Percentiles rank a stretch among this genome's conserved stretches.
Evolutionary conservation across 2,329 filamentous ascomycete species (phyloP).

Genomic region (Botryotinia convoluta): DNA sequence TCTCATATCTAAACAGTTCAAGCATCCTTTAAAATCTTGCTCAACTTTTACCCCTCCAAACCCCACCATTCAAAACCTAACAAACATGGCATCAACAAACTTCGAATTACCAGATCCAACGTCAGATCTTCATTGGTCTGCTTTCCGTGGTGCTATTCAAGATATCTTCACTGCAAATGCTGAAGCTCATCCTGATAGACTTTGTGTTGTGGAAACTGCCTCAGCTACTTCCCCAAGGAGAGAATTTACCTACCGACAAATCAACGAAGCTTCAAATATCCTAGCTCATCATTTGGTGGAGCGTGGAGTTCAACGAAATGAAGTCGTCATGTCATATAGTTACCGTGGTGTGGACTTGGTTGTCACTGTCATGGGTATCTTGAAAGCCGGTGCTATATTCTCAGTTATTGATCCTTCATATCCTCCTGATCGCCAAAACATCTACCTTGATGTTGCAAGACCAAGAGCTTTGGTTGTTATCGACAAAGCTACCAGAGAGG

Average conservation of each 20-base stretch:
- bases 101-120: conserved; percentile 52
- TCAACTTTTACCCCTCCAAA: conserved; percentile 12
- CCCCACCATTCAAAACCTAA: conserved; percentile 7
- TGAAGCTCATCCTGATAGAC: conserved; percentile 59
- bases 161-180: conserved; percentile 59
- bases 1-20: conserved; percentile 10
- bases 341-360: conserved; percentile 77
- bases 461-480: conserved; percentile 73
- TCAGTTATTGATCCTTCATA: conserved; percentile 77
- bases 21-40: conserved; percentile 10
- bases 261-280: conserved; percentile 78
- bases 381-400: conserved; percentile 56
- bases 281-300: conserved; percentile 76
- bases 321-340: conserved; percentile 92
- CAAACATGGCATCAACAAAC: conserved; percentile 26
- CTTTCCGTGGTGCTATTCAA: conserved; percentile 58
- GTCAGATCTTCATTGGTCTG: conserved; percentile 57
- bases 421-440: conserved; percentile 75
- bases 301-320: conserved; percentile 70
- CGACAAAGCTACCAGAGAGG: conserved; percentile 66
- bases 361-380: conserved; percentile 76
- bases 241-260: conserved; percentile 79
- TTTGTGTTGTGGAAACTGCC: conserved; percentile 66
- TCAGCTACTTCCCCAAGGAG: conserved; percentile 53
- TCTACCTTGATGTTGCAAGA: conserved; percentile 77